Base-by-base conservation (phyloP, 768 basidiomycete genomes). In the Tylopilus subfusipes region DNA sequence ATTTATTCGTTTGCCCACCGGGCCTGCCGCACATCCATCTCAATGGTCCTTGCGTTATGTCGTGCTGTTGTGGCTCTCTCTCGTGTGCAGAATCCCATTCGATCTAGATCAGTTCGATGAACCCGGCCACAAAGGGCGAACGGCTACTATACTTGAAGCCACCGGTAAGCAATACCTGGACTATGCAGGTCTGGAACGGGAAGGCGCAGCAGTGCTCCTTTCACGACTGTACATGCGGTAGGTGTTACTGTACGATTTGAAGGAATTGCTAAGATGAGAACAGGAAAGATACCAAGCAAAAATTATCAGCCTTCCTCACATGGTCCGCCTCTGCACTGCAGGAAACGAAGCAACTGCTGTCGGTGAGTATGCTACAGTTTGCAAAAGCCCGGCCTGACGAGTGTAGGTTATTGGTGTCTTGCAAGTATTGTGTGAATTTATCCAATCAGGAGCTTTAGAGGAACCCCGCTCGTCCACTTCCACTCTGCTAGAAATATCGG, bases 51-150 rank as follows among this genome's bases (percentile, higher is more conserved):
- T 93, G 48, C 86, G 93, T 55, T 93, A 95, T 65, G 78, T 89
- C 29, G 75, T 91, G 24, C 76, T 99, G 10, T 76, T 97, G 12
- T 98, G 96, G 96, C 78, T 98, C n/a, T 89, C 91, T 21, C 81
- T 99, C 22, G 87, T 97, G 45, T 88, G 90, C 74, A 92, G 90
- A 75, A 86, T 98, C 18, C 97, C 97, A 0, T 99, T 99, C 69
- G 86, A 91, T 65, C 75, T 99, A 36, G 79, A 83, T 29, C 89
- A 92, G 62, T 92, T 97, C 50, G 92, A 93, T 63, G 85, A 88
- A 53, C 64, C 60, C 11, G 76, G 76, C 3, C 67, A 73, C n/a
- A 61, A 65, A 22, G 81, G 83, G 12, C 68, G 76, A 43, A 90
- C 88, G 1, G 82, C 84, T 0, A 59, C 63, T 18, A 67, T 68